These are phyloP conservation scores for Dryadomyces sulphureus DNA, from an alignment of 2,329 filamentous ascomycete species.

Conservation along the genomic window DNA sequence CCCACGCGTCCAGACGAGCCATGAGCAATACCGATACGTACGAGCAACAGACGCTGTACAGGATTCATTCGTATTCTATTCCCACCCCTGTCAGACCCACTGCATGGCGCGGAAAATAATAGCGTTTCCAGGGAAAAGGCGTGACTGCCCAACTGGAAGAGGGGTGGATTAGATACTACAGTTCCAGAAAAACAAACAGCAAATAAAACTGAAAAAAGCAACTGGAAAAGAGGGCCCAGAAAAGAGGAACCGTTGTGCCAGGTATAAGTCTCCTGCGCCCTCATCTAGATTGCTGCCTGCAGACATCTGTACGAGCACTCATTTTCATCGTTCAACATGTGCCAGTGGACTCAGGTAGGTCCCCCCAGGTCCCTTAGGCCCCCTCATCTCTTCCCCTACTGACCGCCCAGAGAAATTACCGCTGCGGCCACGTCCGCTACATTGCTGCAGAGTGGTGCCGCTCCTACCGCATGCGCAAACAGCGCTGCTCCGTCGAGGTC, in stretches of 20 bases:
- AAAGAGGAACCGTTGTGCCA: neutral
- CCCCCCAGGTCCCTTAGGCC: neutral
- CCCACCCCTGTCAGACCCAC: neutral
- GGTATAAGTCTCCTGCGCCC: neutral
- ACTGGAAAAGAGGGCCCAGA: neutral
- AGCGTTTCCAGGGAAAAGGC: neutral
- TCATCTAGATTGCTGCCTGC: no score
- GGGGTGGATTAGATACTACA: neutral
- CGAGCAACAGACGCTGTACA: no score
- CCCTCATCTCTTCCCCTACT: no score
- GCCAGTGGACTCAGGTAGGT: conserved; percentile 3
- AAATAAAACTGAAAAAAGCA: neutral
- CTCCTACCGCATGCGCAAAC: neutral
- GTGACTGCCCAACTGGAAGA: neutral
- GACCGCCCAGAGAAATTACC: conserved; percentile 13
- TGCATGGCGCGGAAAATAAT: neutral
- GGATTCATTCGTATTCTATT: neutral
- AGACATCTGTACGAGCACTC: no score
- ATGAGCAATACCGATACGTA: no score
- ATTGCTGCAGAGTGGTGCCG: conserved; percentile 18
- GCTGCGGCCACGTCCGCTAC: conserved; percentile 18
- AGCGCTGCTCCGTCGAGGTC: conserved; percentile 2
- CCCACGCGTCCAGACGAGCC: neutral
- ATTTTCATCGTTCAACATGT: conserved; percentile 1
- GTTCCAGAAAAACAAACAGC: neutral